Conservation (phyloP, 345 rosid genomes). For the Tarenaya hassleriana region DNA sequence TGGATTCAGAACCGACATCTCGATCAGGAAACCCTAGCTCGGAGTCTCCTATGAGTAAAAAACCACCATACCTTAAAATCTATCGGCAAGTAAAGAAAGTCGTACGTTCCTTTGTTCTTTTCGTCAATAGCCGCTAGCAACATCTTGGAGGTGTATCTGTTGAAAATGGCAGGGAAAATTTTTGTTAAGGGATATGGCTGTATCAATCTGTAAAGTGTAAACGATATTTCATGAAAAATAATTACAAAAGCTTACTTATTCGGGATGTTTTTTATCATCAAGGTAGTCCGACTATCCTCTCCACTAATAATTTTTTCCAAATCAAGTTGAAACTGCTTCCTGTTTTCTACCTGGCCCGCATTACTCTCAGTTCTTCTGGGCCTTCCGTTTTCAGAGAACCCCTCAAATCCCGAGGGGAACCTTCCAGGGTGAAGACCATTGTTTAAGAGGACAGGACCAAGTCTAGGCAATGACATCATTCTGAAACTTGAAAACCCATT, state of each 20-base stretch:
- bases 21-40: constrained; percentile 1
- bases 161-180: constrained; percentile 7
- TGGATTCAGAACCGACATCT: constrained; percentile 6
- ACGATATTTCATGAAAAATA: not conserved
- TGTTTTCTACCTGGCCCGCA: constrained; percentile 53
- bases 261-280: constrained; percentile 65
- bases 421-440: constrained; percentile 51
- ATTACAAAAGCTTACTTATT: constrained; percentile 37
- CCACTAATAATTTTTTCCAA: constrained; percentile 64
- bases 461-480: constrained; percentile 72
- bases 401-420: constrained; percentile 41
- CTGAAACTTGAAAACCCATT: constrained; percentile 51
- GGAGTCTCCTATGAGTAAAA: not conserved
- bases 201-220: not conserved
- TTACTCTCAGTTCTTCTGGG: constrained; percentile 52
- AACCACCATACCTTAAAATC: constrained; percentile 26
- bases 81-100: constrained; percentile 32
- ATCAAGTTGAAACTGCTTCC: constrained; percentile 79
- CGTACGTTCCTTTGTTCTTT: constrained; percentile 27
- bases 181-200: not conserved
- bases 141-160: constrained; percentile 35
- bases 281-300: constrained; percentile 55
- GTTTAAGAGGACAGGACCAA: constrained; percentile 54
- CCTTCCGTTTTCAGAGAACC: constrained; percentile 56
- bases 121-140: constrained; percentile 23